phyloP scores from a whole-genome alignment of 768 basidiomycete species.

The Trametes coccinea region DNA sequence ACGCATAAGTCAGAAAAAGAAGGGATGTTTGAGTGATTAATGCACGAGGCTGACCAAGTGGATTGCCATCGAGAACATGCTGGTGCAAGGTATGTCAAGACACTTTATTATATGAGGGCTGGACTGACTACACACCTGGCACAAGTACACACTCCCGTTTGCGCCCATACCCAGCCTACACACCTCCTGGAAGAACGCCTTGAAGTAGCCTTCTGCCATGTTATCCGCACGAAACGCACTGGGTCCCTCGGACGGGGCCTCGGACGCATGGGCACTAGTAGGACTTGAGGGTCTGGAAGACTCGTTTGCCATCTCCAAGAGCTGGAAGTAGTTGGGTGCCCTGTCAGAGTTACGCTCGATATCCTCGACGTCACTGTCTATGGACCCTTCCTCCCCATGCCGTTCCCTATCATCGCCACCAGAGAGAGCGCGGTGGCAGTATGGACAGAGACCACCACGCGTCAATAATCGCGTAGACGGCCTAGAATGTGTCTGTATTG shows the following conservation, averaged over 20 bases:
- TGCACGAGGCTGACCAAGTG: conserved; percentile 54
- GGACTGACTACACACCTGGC: conserved; percentile 56
- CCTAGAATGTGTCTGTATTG: conserved; percentile 47
- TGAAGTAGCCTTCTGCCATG: conserved; percentile 93
- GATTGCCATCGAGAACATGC: conserved; percentile 87
- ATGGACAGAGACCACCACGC: conserved; percentile 55
- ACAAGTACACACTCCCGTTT: conserved; percentile 87
- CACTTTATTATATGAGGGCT: not conserved
- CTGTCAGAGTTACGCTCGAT: conserved; percentile 46
- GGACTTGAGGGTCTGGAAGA: conserved; percentile 36
- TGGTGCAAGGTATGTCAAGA: conserved; percentile 29
- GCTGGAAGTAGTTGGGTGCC: conserved; percentile 78
- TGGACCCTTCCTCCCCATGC: conserved; percentile 25
- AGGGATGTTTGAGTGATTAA: not conserved
- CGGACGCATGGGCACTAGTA: not conserved
- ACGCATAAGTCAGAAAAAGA: not conserved
- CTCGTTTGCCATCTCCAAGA: conserved; percentile 74
- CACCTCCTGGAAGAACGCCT: conserved; percentile 90
- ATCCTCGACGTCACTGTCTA: conserved; percentile 32
- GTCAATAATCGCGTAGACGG: conserved; percentile 9
- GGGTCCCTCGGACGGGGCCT: not conserved
- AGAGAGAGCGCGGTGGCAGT: conserved; percentile 67
- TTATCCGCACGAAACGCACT: conserved; percentile 62
- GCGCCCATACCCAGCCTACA: conserved; percentile 92
- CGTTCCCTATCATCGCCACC: conserved; percentile 27